Evolutionary conservation across 208 protist species (phyloP).

Genomic region (Balamuthia mandrillaris): DNA sequence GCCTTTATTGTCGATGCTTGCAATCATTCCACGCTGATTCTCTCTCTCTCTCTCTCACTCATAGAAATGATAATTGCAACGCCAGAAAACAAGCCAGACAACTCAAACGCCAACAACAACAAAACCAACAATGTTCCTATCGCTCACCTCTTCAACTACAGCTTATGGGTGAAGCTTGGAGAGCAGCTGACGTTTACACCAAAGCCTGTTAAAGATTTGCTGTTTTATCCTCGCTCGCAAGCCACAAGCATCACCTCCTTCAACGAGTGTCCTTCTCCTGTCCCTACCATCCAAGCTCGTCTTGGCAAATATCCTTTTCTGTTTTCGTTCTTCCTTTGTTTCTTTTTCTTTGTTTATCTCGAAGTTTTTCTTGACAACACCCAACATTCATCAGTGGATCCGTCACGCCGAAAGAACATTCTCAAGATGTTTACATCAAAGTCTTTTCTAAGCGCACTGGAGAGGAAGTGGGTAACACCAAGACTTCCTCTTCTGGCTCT

Average conservation of each 20-base stretch:
- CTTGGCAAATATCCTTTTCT: too few species aligned
- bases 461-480: background rate
- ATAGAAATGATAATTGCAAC: background rate
- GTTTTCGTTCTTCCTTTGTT: background rate
- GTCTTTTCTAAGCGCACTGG: background rate
- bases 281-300: slow-evolving; percentile 4
- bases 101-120: too few species aligned
- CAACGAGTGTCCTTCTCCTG: slow-evolving; percentile 6
- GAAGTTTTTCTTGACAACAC: background rate
- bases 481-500: background rate
- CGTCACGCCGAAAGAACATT: background rate
- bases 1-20: background rate
- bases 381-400: background rate
- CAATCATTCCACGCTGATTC: background rate
- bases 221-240: background rate
- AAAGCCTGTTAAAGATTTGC: background rate
- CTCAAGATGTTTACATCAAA: background rate
- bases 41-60: background rate
- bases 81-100: too few species aligned
- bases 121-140: too few species aligned
- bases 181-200: background rate
- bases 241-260: background rate
- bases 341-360: background rate
- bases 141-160: background rate
- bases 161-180: background rate